Evolutionary conservation across 306 rosid species (phyloP).

Genomic region (Gleditsia sinensis): DNA sequence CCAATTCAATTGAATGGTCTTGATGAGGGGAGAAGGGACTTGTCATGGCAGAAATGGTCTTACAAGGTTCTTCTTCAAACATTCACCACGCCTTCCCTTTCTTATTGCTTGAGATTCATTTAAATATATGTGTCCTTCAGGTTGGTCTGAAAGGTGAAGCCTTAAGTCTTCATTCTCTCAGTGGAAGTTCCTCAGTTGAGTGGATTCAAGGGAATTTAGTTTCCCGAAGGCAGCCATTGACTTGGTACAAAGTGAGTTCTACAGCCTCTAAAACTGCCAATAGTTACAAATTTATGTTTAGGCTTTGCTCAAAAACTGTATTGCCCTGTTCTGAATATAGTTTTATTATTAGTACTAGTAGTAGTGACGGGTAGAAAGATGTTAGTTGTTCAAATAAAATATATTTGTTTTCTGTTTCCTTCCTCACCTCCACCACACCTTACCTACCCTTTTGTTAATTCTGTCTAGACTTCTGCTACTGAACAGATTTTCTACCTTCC

Average conservation of each 20-base stretch:
- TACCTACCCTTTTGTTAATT: not conserved
- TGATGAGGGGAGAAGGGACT: constrained; percentile 90
- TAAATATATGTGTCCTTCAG: constrained; percentile 48
- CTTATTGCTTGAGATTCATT: constrained; percentile 35
- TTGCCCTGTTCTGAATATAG: not conserved
- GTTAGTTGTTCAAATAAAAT: not conserved
- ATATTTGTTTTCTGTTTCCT: not conserved
- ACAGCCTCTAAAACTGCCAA: constrained; percentile 13
- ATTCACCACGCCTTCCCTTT: constrained; percentile 10
- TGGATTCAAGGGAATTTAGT: constrained; percentile 81
- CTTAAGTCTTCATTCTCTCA: constrained; percentile 85
- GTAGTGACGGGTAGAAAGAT: not conserved
- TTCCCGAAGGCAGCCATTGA: constrained; percentile 73
- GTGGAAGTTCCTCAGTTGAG: constrained; percentile 92
- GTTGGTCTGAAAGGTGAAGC: constrained; percentile 95
- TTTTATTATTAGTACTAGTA: not conserved
- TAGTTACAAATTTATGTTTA: constrained; percentile 4
- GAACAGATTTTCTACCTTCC: not conserved
- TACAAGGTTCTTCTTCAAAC: constrained; percentile 69
- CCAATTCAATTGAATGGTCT: constrained; percentile 84
- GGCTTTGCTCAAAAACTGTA: constrained; percentile 6
- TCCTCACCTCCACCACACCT: not conserved
- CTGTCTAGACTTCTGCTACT: not conserved
- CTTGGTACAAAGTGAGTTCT: constrained; percentile 94
- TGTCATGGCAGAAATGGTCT: constrained; percentile 98